phyloP scores from a whole-genome alignment of 805 yeast species.

The Zygoascus flipseniorum region DNA sequence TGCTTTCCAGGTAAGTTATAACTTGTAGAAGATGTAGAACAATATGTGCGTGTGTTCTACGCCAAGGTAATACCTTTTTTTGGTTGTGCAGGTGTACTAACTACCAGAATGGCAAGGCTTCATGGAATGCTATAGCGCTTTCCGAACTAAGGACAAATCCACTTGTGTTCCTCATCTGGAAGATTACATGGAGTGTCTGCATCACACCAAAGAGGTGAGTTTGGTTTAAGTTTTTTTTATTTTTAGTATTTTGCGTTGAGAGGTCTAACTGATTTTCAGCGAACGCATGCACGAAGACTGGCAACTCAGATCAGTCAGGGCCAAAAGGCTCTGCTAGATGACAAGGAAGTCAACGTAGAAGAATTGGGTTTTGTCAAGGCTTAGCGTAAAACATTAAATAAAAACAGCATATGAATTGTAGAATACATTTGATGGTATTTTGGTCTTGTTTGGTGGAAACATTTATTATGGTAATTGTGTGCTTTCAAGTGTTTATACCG shows the following conservation, averaged over 20 bases:
- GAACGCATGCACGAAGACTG: neutral
- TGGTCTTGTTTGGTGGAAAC: too few species aligned
- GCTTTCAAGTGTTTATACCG: neutral
- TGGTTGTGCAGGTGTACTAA: neutral
- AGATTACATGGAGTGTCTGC: slow-evolving; percentile 44
- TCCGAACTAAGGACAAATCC: slow-evolving; percentile 28
- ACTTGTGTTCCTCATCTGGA: slow-evolving; percentile 37
- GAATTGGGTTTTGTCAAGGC: slow-evolving; percentile 2
- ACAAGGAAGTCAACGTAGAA: neutral
- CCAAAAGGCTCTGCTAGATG: neutral
- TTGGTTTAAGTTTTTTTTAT: too few species aligned
- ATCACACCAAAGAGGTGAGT: slow-evolving; percentile 37
- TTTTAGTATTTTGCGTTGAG: neutral
- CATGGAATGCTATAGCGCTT: slow-evolving; percentile 39
- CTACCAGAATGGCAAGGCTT: slow-evolving; percentile 36
- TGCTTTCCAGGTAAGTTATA: slow-evolving; percentile 34
- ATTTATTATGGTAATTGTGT: too few species aligned
- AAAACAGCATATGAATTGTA: neutral
- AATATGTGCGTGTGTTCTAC: neutral
- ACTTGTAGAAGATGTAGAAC: neutral
- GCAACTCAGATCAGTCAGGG: neutral
- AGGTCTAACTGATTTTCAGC: neutral
- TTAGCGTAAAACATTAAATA: neutral
- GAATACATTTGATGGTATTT: neutral
- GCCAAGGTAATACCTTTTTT: too few species aligned